Percentiles rank a stretch among this genome's conserved stretches.
Conservation (phyloP, 2,329 filamentous ascomycete species). For the Hymenoscyphus infarciens region DNA sequence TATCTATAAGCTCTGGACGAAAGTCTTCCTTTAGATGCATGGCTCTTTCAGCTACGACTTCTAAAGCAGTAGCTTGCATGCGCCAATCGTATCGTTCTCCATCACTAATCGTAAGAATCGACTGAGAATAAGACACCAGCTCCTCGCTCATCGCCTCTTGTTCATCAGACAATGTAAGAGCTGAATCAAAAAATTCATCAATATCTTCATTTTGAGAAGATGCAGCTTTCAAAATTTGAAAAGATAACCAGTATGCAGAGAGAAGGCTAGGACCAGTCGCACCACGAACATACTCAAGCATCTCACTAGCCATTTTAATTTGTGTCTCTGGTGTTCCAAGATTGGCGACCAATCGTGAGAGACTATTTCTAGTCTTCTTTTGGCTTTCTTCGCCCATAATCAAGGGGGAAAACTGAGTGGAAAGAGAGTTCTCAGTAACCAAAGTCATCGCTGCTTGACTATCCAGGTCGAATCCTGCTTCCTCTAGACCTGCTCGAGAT, state of each 20-base stretch:
- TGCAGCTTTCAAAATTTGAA: constrained; percentile 63
- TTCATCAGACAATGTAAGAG: constrained; percentile 38
- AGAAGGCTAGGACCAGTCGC: constrained; percentile 57
- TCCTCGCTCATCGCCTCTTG: constrained; percentile 55
- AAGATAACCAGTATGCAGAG: constrained; percentile 75
- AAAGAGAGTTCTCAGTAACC: constrained; percentile 20
- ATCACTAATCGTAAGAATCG: constrained; percentile 54
- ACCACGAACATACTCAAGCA: constrained; percentile 61
- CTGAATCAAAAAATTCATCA: constrained; percentile 63
- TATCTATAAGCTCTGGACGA: constrained; percentile 81
- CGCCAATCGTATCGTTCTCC: constrained; percentile 59
- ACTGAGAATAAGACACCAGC: constrained; percentile 59
- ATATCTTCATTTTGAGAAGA: constrained; percentile 50
- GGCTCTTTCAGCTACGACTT: constrained; percentile 75
- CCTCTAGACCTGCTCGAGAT: constrained; percentile 24
- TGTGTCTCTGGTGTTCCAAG: constrained; percentile 57
- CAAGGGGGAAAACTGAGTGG: constrained; percentile 53
- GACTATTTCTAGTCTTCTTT: constrained; percentile 53
- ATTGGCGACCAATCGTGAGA: constrained; percentile 55
- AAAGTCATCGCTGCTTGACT: constrained; percentile 33
- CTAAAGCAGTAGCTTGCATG: constrained; percentile 73
- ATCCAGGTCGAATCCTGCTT: constrained; percentile 29
- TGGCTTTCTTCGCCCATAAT: constrained; percentile 65
- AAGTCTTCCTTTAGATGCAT: constrained; percentile 64
- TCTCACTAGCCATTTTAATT: constrained; percentile 57